Base-by-base conservation (phyloP, 805 yeast genomes). In the Starmerella lactis-condensi region DNA sequence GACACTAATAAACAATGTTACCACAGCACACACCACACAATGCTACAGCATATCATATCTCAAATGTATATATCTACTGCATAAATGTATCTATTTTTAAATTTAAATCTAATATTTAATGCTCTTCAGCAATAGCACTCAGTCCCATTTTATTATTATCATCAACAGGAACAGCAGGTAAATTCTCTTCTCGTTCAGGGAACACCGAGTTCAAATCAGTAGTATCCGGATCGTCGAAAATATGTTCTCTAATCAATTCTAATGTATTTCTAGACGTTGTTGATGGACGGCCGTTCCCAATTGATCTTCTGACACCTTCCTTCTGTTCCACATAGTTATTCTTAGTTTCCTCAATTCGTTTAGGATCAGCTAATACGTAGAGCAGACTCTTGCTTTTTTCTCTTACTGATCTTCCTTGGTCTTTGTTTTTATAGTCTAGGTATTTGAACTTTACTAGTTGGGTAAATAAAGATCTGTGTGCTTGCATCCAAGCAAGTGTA, bases 401-500 rank as follows among this genome's bases (percentile, higher is more conserved):
- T 5, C 54, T 39, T 20, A 51, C 47, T 11, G 51, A 41, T 5
- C 36, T 42, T 13, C 56, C 56, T 33, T 46, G 54, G 32, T 52
- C 56, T 10, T 46, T 40, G 28, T 50, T 46, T 24, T 39, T 34
- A 5, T 38, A 30, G 33, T 41, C 45, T 5, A 38, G 9, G 28
- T 35, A 38, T 21, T 32, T 24, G 33, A 39, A 37, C 6, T 22
- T 19, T 12, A 17, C 17, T 24, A 47, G 37, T 7, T 14, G 21
- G 21, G 25, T 24, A 11, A 47, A 23, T 9, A 41, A 25, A 24
- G 14, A 12, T 17, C 17, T 20, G 24, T 35, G 31, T 2, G 22
- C 20, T 5, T 33, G 33, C 17, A 42, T 26, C 51, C 50, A 46
- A 10, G 24, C 32, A 12, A 35, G 17, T 24, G 37, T 31, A n/a